phyloP scores from a whole-genome alignment of 2,329 filamentous ascomycete genomes.

The Cytospora piceae region DNA sequence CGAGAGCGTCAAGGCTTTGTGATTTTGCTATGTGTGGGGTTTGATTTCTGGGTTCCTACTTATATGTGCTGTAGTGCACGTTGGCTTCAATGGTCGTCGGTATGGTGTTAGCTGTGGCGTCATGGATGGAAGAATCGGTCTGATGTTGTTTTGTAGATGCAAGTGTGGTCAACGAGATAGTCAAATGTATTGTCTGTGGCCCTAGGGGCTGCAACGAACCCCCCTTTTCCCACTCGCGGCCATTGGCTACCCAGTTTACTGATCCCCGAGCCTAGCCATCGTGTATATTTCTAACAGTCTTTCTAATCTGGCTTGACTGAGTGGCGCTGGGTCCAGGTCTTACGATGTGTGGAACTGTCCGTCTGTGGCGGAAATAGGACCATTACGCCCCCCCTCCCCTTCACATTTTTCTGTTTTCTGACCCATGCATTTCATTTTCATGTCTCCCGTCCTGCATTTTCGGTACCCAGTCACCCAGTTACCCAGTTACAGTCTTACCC shows the following conservation, averaged over 20 bases:
- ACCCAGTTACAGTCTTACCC: too few species aligned
- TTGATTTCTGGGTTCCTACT: not conserved
- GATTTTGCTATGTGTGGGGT: conserved; percentile 30
- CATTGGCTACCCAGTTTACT: not conserved
- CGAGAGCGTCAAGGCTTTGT: conserved; percentile 62
- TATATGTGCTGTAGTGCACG: not conserved
- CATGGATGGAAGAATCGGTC: not conserved
- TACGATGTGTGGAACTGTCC: too few species aligned
- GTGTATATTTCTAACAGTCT: not conserved
- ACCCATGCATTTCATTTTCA: too few species aligned
- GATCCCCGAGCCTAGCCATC: not conserved
- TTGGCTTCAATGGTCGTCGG: not conserved
- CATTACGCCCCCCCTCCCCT: too few species aligned
- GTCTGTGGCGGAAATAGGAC: too few species aligned
- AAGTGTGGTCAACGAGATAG: not conserved
- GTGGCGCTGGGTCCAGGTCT: too few species aligned
- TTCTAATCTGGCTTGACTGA: too few species aligned
- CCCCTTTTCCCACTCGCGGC: not conserved
- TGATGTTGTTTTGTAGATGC: not conserved
- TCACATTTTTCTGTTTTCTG: too few species aligned
- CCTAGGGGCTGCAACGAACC: not conserved
- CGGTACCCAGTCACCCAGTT: too few species aligned
- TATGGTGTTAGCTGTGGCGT: not conserved
- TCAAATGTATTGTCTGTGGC: not conserved
- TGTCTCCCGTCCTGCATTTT: too few species aligned